Conservation (phyloP, 2,329 filamentous ascomycete species). For the Ascocoryne sarcoides region DNA sequence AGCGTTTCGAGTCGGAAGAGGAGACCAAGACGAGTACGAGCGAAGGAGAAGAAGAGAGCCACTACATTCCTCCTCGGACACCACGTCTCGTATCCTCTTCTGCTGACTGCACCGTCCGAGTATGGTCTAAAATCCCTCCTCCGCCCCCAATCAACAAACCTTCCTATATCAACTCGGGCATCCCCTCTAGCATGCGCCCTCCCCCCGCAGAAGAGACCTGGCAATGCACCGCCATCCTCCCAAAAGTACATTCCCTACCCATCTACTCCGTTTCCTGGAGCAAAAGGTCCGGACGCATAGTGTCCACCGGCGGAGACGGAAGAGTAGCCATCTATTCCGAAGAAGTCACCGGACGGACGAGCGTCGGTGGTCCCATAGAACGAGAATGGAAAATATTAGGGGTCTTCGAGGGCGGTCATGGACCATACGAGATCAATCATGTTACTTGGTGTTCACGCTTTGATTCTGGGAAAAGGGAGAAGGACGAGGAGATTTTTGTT, state of each 20-base stretch:
- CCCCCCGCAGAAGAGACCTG: conserved; percentile 69
- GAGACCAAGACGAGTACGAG: conserved; percentile 25
- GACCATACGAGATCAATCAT: conserved; percentile 91
- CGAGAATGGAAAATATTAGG: conserved; percentile 65
- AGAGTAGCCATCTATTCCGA: conserved; percentile 73
- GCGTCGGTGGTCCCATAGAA: conserved; percentile 22
- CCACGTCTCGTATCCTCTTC: conserved; percentile 69
- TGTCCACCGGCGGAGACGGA: conserved; percentile 85
- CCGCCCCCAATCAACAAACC: conserved; percentile 23
- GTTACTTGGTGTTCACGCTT: conserved; percentile 76
- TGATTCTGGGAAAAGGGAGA: conserved; percentile 51
- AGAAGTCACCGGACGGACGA: conserved; percentile 22
- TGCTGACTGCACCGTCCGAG: conserved; percentile 68
- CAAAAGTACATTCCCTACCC: conserved; percentile 66
- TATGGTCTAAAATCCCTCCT: conserved; percentile 57
- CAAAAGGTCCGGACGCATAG: conserved; percentile 62
- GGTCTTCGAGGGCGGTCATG: conserved; percentile 67
- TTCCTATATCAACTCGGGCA: conserved; percentile 39
- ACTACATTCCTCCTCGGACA: conserved; percentile 37
- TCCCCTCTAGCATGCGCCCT: conserved; percentile 85
- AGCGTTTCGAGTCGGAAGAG: conserved; percentile 8
- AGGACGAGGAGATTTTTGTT: conserved; percentile 73
- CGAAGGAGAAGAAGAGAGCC: conserved; percentile 13
- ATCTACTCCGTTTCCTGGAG: conserved; percentile 87
- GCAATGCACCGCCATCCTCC: conserved; percentile 68